Base-by-base conservation (phyloP, 2,329 filamentous ascomycete genomes). In the Fusarium albosuccineum region DNA sequence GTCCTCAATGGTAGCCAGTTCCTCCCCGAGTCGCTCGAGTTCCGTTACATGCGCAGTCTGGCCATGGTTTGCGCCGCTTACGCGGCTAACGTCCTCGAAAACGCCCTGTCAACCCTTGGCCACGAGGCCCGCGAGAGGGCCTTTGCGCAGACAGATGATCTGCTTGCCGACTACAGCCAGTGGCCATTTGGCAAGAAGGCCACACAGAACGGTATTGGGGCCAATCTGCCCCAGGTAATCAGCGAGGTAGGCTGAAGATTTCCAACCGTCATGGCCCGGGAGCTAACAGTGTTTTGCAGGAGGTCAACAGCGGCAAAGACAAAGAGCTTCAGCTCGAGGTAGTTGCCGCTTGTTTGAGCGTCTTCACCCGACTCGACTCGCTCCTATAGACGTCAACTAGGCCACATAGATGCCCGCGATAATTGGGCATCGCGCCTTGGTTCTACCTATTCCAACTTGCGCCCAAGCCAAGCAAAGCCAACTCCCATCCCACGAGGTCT, bases 31-130 rank as follows among this genome's bases (percentile, higher is more conserved):
- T 92, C 93, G 73, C 90, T 97, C 80, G 95, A 98, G 75, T 97
- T 97, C 83, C 89, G 96, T 77, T 97, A 97, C 80, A 82, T 96
- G 70, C 90, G 96, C 72, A 98, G 96, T 46, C 89, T 99, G 70
- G 86, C 92, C 73, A 97, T 99, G 94, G 93, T 99, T 55, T 99
- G 96, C 82, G 96, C 95, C 52, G 95, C 96, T 45, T 98, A 99
- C 80, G 96, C 96, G 45, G 96, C 96, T 65, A 99, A 99, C 75
- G 96, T 99, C 29, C 87, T 99, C 60, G 96, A 99, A 83, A 99
- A 99, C 77, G 96, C 95, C n/a, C 83, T 99, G 74, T 93, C 92
- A 58, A 97, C 92, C 13, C 88, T 99, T 67, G 93, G 94, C 71
- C 96, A 98, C 77, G 96, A 99, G 83, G 91, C 95, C 57, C 86